Percentiles rank a stretch among this genome's conserved stretches.
phyloP scores from a whole-genome alignment of 2,329 filamentous ascomycete species.

The Didymella lethalis region DNA sequence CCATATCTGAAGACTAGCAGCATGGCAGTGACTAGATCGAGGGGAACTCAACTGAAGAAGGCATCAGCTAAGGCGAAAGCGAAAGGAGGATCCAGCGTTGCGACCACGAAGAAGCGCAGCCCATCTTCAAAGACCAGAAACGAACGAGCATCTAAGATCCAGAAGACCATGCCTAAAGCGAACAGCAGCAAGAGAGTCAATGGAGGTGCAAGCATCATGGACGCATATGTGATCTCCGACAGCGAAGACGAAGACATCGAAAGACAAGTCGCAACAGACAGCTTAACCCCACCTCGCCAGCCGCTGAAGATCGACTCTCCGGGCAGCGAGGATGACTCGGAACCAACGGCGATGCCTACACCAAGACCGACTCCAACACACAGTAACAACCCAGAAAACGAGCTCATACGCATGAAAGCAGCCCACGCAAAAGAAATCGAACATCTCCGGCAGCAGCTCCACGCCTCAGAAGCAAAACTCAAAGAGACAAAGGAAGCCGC shows the following conservation, averaged over 20 bases:
- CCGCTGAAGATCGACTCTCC: not conserved
- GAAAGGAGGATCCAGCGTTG: not conserved
- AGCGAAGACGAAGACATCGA: not conserved
- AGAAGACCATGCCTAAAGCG: not conserved
- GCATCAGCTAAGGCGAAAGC: not conserved
- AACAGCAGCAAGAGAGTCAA: conserved; percentile 8
- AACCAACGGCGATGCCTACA: not conserved
- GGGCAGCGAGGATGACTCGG: not conserved
- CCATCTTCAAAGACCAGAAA: not conserved
- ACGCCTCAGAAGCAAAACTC: not conserved
- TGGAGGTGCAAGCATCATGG: not conserved
- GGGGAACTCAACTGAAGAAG: not conserved
- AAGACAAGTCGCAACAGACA: not conserved
- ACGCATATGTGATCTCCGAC: conserved; percentile 2
- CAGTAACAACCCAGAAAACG: not conserved
- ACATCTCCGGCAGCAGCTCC: not conserved
- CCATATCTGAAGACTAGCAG: not conserved
- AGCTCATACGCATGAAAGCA: not conserved
- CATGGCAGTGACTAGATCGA: not conserved
- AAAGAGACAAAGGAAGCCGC: not conserved
- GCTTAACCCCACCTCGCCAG: not conserved
- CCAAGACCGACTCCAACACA: not conserved
- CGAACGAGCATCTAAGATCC: conserved; percentile 1
- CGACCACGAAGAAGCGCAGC: not conserved
- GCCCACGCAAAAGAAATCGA: not conserved